Evolutionary conservation across 2,329 filamentous ascomycete genomes (phyloP), one percentile per base, ranked within the genome.

Genomic region (Penicillium paneum): DNA sequence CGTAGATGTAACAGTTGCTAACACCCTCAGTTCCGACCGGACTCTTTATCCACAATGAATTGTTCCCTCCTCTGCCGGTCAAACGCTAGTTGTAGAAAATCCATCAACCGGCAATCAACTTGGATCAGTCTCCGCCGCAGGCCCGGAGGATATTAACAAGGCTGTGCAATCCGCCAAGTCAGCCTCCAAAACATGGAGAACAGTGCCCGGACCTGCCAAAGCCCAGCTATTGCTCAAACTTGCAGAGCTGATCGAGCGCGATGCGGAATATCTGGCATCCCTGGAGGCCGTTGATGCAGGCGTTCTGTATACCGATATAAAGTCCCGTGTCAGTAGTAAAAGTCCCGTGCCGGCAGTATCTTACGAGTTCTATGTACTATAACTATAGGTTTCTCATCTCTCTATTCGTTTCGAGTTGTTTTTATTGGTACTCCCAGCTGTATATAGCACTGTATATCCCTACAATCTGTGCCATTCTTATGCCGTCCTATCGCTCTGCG

Each of bases 1-100:
- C 28, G 7, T 41, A 13, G 21, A 15, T 35, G 12, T 29, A 15
- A 43, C 49, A 31, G 43, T 11, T n/a, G 46, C 10, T 43, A 17
- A 43, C 29, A 5, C 3, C 8, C 19, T 6, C 28, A 67, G 64
- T 68, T 39, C 65, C 65, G 32, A 63, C 63, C 5, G 63, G 62
- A n/a, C 57, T 68, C 2, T 67, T 68, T 36, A 68, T 68, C 45
- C 52, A 68, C 56, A 68, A 67, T 57, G 54, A 65, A 51, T 68
- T 35, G 47, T 57, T 10, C 52, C 63, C n/a, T 64, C 66, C 0
- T 45, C 41, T 1, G 63, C 58, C 3, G 55, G 54, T 17, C 41
- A 51, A n/a, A 64, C 54, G 2, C 54, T 69, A 11, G 15, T 29
- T 2, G 60, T 66, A 10, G 62, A 63, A 13, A 70, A 69, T 17